These are phyloP conservation scores for Aspergillus proliferans DNA, from an alignment of 2,329 filamentous ascomycete species.

Conservation along the genomic window DNA sequence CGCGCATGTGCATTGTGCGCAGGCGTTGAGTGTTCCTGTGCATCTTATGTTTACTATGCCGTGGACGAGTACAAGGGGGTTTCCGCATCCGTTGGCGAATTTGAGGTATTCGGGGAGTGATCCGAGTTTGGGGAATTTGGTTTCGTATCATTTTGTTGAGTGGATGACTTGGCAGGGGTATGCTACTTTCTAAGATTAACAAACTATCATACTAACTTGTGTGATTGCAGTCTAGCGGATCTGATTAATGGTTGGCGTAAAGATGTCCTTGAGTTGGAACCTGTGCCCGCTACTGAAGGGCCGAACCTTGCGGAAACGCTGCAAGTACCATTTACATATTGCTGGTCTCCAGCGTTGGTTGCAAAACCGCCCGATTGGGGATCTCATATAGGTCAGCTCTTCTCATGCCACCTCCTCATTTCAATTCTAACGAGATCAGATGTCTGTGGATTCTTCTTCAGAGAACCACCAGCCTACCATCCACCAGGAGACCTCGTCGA, in stretches of 20 bases:
- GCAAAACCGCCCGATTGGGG: constrained; percentile 39
- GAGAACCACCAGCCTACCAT: constrained; percentile 27
- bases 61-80: constrained; percentile 40
- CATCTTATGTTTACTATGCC: constrained; percentile 52
- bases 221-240: constrained; percentile 32
- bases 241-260: constrained; percentile 41
- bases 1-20: constrained; percentile 49
- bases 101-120: constrained; percentile 32
- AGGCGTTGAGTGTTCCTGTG: constrained; percentile 45
- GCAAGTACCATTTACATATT: constrained; percentile 41
- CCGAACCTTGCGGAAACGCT: constrained; percentile 32
- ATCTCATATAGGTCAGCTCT: constrained; percentile 26
- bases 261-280: constrained; percentile 35
- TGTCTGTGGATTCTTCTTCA: constrained; percentile 45
- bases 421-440: constrained; percentile 11
- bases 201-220: too few species aligned
- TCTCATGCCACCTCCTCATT: background rate
- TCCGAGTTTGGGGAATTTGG: constrained; percentile 34
- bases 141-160: constrained; percentile 45
- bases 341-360: constrained; percentile 40
- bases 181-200: too few species aligned
- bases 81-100: constrained; percentile 48
- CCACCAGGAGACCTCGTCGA: constrained; percentile 34
- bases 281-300: constrained; percentile 31
- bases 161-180: constrained; percentile 47